Evolutionary conservation across 192 early-diverging fungal genomes (phyloP).

Genomic region (Backusella westeae): DNA sequence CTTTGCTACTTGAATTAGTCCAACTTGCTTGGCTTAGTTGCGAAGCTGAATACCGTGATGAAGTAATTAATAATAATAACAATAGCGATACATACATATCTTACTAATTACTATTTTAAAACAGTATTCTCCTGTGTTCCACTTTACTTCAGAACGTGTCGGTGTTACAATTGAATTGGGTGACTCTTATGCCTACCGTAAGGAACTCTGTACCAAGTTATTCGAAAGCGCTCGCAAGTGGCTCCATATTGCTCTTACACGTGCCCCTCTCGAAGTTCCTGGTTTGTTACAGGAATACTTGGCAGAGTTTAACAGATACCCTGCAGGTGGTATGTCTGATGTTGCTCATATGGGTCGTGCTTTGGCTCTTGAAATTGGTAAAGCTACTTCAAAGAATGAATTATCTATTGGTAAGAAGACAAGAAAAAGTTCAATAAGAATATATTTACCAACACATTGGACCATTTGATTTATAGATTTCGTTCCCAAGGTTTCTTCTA

Average conservation of each 20-base stretch:
- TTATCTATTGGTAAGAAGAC: constrained; percentile 38
- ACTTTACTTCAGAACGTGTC: constrained; percentile 60
- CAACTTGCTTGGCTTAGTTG: constrained; percentile 78
- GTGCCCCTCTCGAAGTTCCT: constrained; percentile 70
- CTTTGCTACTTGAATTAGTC: constrained; percentile 79
- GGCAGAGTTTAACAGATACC: constrained; percentile 55
- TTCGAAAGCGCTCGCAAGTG: constrained; percentile 64
- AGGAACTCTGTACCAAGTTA: constrained; percentile 59
- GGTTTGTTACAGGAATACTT: constrained; percentile 69
- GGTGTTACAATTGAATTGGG: constrained; percentile 66
- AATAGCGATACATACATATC: neutral
- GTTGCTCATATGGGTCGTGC: constrained; percentile 66
- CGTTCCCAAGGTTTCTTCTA: constrained; percentile 37
- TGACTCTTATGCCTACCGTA: constrained; percentile 72
- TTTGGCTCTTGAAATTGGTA: constrained; percentile 64
- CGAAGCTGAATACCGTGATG: constrained; percentile 73
- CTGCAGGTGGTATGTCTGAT: constrained; percentile 48
- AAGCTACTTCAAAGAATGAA: constrained; percentile 30
- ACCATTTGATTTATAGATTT: constrained; percentile 12
- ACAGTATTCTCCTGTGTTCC: constrained; percentile 67
- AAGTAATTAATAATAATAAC: constrained; percentile 34
- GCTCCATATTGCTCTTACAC: constrained; percentile 58
- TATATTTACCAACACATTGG: neutral
- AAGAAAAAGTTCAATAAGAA: constrained; percentile 28
- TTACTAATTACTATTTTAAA: neutral